These are phyloP conservation scores for Meyerozyma guilliermondii DNA, from an alignment of 1,139 yeast genomes.

Conservation along the genomic window DNA sequence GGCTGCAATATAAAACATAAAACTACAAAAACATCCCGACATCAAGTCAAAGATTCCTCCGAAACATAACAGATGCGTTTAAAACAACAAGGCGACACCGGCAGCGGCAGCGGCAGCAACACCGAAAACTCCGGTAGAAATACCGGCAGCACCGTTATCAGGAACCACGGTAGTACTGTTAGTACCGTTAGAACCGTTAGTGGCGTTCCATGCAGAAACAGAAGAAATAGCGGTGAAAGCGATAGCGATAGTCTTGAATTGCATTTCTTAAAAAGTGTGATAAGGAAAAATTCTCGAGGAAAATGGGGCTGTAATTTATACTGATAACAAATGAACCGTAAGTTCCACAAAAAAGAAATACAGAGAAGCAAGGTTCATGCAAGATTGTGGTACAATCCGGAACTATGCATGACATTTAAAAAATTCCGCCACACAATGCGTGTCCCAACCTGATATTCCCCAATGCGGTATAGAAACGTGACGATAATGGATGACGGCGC, in stretches of 20 bases:
- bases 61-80: conserved; percentile 3
- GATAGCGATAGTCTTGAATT: conserved; percentile 41
- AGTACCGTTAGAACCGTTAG: conserved; percentile 21
- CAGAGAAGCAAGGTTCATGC: not conserved
- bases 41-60: not conserved
- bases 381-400: not conserved
- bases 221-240: conserved; percentile 43
- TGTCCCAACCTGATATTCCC: not conserved
- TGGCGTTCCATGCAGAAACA: conserved; percentile 39
- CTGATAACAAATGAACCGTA: not conserved
- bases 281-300: not conserved
- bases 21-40: not conserved
- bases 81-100: conserved; percentile 16
- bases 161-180: conserved; percentile 17
- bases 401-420: not conserved
- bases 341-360: conserved; percentile 1
- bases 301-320: not conserved
- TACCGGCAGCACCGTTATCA: conserved; percentile 15
- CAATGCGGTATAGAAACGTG: not conserved
- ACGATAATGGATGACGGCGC: not conserved
- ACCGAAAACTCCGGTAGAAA: conserved; percentile 11
- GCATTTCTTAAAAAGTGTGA: conserved; percentile 24
- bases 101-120: conserved; percentile 15
- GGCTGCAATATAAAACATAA: conserved; percentile 1
- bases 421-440: not conserved